These are phyloP conservation scores for Salix udensis DNA, from an alignment of 345 rosid genomes.

Conservation along the genomic window DNA sequence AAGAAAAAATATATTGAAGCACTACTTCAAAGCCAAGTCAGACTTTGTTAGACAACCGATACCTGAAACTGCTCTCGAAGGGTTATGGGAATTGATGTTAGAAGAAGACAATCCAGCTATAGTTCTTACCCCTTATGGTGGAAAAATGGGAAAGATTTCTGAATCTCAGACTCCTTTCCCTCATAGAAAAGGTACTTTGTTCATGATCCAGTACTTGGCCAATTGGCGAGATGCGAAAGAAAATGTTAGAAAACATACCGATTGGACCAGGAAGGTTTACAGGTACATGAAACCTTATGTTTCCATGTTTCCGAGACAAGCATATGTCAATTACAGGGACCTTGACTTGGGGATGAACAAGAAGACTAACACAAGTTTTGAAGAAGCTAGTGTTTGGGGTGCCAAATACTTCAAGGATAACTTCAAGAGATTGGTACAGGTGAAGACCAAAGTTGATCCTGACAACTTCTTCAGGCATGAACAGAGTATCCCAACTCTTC, in stretches of 20 bases:
- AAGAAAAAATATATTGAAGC: not conserved
- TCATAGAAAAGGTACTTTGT: slow-evolving; percentile 10
- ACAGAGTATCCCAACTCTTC: too few species aligned
- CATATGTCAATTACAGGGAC: not conserved
- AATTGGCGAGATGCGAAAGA: slow-evolving; percentile 15
- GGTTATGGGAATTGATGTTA: not conserved
- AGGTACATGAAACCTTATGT: slow-evolving; percentile 27
- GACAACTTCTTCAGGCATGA: too few species aligned
- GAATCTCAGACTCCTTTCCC: slow-evolving; percentile 18
- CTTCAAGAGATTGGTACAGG: not conserved
- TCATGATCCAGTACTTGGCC: slow-evolving; percentile 3
- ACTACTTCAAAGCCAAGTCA: slow-evolving; percentile 31
- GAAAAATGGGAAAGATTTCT: slow-evolving; percentile 14
- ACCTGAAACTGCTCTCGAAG: slow-evolving; percentile 1
- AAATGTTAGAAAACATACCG: not conserved
- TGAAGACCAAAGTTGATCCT: too few species aligned
- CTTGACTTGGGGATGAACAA: not conserved
- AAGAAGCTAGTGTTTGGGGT: not conserved
- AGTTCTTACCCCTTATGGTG: slow-evolving; percentile 16
- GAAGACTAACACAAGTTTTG: not conserved
- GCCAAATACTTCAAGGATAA: not conserved
- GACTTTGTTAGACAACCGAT: slow-evolving; percentile 24
- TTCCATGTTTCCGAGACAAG: slow-evolving; percentile 4
- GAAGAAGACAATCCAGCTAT: not conserved
- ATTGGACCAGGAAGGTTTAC: slow-evolving; percentile 29